These are phyloP conservation scores for Suillus tomentosus DNA, from an alignment of 768 basidiomycete genomes.

Conservation along the genomic window DNA sequence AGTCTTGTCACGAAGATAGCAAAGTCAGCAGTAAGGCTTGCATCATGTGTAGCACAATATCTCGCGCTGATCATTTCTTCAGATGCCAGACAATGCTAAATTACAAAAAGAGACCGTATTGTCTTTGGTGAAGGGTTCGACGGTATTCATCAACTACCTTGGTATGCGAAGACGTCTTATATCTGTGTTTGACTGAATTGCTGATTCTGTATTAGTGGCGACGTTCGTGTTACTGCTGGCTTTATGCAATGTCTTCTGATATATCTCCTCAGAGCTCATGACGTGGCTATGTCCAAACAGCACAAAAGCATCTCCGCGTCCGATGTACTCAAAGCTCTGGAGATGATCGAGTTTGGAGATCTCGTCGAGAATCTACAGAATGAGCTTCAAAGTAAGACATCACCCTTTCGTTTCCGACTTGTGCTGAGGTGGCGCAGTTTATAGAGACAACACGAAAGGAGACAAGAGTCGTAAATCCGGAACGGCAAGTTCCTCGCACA, in stretches of 20 bases:
- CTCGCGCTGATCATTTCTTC: constrained; percentile 3
- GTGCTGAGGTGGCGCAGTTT: constrained; percentile 45
- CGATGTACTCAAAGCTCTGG: constrained; percentile 87
- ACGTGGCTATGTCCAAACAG: constrained; percentile 79
- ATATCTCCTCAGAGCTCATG: constrained; percentile 66
- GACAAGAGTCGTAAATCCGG: constrained; percentile 50
- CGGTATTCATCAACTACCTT: constrained; percentile 94
- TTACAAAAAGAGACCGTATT: constrained; percentile 88
- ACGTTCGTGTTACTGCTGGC: constrained; percentile 36
- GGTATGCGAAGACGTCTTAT: constrained; percentile 46
- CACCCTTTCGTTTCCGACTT: background rate
- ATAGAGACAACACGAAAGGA: constrained; percentile 62
- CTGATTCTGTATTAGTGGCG: constrained; percentile 38
- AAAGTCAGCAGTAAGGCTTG: constrained; percentile 66
- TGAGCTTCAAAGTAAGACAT: constrained; percentile 62
- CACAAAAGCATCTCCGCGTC: constrained; percentile 89
- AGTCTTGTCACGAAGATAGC: constrained; percentile 82
- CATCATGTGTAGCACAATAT: background rate
- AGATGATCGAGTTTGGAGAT: constrained; percentile 75
- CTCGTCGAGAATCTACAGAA: constrained; percentile 60
- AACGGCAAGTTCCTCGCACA: constrained; percentile 25
- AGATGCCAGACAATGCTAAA: constrained; percentile 87
- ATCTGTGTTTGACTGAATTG: background rate
- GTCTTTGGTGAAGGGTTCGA: constrained; percentile 85
- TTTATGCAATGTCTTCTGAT: background rate